Evolutionary conservation across 495 filamentous ascomycete genomes (phyloP), one percentile per base, ranked within the genome.

Genomic region (Filosporella fistucella): DNA sequence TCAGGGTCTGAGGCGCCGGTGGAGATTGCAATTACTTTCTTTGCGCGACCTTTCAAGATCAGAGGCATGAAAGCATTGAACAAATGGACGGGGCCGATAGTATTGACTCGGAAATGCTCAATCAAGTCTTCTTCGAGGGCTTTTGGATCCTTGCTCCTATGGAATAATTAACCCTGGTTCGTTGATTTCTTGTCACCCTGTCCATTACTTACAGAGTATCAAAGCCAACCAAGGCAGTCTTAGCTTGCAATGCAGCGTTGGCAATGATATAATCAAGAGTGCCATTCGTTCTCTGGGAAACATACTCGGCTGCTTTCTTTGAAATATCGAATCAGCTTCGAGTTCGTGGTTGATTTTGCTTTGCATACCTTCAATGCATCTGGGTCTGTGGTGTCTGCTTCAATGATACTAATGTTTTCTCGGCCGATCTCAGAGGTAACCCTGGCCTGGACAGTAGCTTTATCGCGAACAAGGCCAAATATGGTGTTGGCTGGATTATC

Each of bases 1-100:
- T 58, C 54, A 9, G 43, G 18, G 47, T 77, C 77, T 0, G 63
- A 75, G 20, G 62, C 21, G 22, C 74, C 78, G 10, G 55, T 68
- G 9, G 75, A 72, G 22, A 82, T 70, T 21, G 68, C 42, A 43
- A 82, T 67, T 42, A 80, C 66, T 49, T 84, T 84, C 58, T 80
- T 82, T 21, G 21, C 52, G 10, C 58, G 54, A 22, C 76, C 74
- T n/a, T 65, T 62, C 2, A 61, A 56, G 50, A 82, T 64, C 0
- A 81, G 64, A 4, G 78, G 75, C 2, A 77, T 24, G 60, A 77
- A 81, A n/a, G 66, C 42, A 56, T 76, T 74, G 55, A 73, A 69
- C 1, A 75, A 59, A 47, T 81, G 66, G 56, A 80, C 60, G 28
- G 66, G 65, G 21, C 68, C 74, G 43, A 74, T 18, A 22, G 66